These are phyloP conservation scores for Colletotrichum orchidophilum DNA, from an alignment of 2,329 filamentous ascomycete genomes.

Conservation along the genomic window DNA sequence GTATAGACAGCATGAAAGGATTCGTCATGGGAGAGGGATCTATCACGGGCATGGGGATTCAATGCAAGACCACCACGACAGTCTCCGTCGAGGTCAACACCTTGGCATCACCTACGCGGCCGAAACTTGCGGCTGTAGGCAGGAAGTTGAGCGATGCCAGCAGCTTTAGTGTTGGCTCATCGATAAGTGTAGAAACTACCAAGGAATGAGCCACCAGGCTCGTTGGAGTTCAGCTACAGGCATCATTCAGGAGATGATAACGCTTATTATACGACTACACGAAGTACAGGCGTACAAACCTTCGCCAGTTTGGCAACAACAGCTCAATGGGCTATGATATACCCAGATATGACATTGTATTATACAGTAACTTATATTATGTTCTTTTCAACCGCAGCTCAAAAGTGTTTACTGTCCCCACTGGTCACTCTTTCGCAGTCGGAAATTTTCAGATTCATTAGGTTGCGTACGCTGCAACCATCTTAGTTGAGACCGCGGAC, in stretches of 20 bases:
- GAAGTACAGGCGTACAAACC: background rate
- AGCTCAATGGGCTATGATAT: slow-evolving; percentile 7
- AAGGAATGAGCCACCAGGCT: background rate
- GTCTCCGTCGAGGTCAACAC: slow-evolving; percentile 49
- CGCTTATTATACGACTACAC: background rate
- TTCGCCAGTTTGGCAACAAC: background rate
- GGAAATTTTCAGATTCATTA: too few relatives aligned
- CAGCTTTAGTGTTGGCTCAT: background rate
- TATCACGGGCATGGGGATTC: slow-evolving; percentile 46
- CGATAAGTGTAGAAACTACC: background rate
- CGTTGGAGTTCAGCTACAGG: background rate
- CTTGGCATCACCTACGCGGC: background rate
- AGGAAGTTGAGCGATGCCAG: slow-evolving; percentile 20
- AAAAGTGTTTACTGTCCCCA: background rate
- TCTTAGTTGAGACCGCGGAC: background rate
- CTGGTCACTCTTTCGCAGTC: background rate
- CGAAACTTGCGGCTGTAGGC: background rate
- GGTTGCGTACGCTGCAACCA: background rate
- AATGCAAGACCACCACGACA: slow-evolving; percentile 54
- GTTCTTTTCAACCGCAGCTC: background rate
- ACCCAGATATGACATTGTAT: background rate
- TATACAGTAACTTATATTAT: background rate
- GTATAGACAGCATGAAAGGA: slow-evolving; percentile 45
- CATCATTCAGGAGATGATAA: background rate
- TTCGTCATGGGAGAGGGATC: slow-evolving; percentile 38